A percentile compares a stretch with the other conserved stretches of the same genome.
Conservation (phyloP, 148 eudicot species). For the Fagopyrum esculentum region DNA sequence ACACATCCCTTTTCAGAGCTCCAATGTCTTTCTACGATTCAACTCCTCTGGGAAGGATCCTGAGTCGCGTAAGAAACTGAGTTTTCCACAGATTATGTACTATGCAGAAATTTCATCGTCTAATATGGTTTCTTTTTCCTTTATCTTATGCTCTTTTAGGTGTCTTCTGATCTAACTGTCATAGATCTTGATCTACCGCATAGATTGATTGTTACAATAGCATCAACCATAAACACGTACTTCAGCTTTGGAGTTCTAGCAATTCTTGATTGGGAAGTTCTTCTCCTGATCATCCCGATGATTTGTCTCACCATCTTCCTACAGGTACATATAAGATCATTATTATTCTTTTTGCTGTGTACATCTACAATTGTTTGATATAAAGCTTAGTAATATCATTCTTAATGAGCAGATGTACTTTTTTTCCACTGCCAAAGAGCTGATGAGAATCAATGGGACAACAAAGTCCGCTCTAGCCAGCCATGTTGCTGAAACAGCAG, state of each 20-base stretch:
- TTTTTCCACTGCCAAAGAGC: conserved; percentile 29
- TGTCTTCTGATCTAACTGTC: conserved; percentile 32
- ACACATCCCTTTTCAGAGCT: conserved; percentile 34
- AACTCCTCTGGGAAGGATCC: conserved; percentile 45
- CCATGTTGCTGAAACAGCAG: conserved; percentile 33
- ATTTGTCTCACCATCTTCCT: conserved; percentile 22
- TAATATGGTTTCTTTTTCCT: neutral
- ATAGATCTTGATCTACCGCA: conserved; percentile 31
- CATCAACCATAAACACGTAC: conserved; percentile 26
- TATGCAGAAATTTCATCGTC: neutral
- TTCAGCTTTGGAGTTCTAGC: conserved; percentile 23
- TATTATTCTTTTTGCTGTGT: neutral
- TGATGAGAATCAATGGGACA: conserved; percentile 38
- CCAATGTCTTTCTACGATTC: conserved; percentile 49
- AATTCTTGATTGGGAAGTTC: conserved; percentile 29
- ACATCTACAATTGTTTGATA: neutral
- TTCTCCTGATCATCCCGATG: conserved; percentile 29
- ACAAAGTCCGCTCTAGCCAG: conserved; percentile 30
- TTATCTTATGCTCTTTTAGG: conserved; percentile 17
- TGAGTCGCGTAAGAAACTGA: conserved; percentile 36
- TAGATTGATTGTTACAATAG: conserved; percentile 10
- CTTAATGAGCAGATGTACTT: conserved; percentile 22
- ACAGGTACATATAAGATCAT: conserved; percentile 19
- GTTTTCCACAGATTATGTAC: neutral
- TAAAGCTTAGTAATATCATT: neutral